phyloP scores from a whole-genome alignment of 495 filamentous ascomycete species.

The Hypoxylon intermedium region DNA sequence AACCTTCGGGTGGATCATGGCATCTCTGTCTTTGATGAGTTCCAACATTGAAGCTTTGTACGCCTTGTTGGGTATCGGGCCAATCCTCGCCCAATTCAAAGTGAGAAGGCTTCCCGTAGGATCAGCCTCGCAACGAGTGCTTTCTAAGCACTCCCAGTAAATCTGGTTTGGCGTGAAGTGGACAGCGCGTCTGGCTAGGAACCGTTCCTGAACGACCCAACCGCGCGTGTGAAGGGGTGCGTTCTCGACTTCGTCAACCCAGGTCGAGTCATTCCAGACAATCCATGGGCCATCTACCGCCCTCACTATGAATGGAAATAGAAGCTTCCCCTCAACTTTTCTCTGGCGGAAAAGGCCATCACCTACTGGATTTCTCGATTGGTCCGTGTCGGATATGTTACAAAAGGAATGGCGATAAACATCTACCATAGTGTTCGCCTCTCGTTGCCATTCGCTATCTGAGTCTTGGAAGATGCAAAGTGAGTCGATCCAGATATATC shows the following conservation, averaged over 20 bases:
- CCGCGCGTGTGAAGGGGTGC: conserved; percentile 18
- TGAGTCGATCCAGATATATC: conserved; percentile 16
- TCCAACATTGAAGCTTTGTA: neutral
- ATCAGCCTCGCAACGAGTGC: neutral
- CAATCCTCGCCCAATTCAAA: neutral
- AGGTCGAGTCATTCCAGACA: neutral
- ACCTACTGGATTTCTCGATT: too few relatives aligned
- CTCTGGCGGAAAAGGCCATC: neutral
- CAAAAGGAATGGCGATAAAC: conserved; percentile 34
- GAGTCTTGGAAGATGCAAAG: conserved; percentile 16
- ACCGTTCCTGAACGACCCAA: conserved; percentile 27
- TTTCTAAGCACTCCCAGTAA: conserved; percentile 20
- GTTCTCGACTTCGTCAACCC: neutral
- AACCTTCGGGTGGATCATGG: neutral
- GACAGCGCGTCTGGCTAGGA: conserved; percentile 13
- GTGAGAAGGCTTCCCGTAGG: neutral
- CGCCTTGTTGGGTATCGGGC: neutral
- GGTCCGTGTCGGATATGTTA: conserved; percentile 35
- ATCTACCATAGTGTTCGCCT: conserved; percentile 23
- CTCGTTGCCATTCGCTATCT: conserved; percentile 29
- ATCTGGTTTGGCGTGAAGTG: conserved; percentile 20
- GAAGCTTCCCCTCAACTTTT: neutral
- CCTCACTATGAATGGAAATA: neutral
- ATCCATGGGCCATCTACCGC: neutral
- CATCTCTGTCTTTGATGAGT: too few relatives aligned